These are phyloP conservation scores for Claviceps sp. DNA, from an alignment of 2,329 filamentous ascomycete genomes.

Conservation along the genomic window DNA sequence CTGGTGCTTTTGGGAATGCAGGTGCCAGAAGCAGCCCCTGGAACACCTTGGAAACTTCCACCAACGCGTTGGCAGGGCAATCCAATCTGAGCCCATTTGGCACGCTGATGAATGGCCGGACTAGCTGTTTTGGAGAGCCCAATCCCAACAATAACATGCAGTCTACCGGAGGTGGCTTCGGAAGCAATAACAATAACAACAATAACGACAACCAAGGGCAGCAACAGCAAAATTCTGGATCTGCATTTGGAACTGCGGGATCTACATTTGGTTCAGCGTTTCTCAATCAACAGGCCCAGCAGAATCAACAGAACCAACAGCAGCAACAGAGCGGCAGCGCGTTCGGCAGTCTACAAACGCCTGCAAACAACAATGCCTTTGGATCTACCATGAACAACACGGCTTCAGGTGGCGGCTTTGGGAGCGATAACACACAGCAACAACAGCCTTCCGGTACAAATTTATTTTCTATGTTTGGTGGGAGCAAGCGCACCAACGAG, in stretches of 20 bases:
- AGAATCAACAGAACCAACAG: constrained; percentile 14
- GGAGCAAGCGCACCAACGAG: constrained; percentile 20
- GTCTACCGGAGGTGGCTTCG: constrained; percentile 11
- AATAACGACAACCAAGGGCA: constrained; percentile 17
- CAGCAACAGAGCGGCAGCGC: constrained; percentile 24
- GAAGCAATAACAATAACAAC: constrained; percentile 13
- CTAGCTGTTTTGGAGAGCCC: constrained; percentile 27
- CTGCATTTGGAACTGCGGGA: constrained; percentile 9
- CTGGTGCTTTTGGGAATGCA: constrained; percentile 29
- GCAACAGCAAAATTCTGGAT: constrained; percentile 12
- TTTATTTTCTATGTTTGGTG: constrained; percentile 21
- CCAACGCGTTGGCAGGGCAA: constrained; percentile 12
- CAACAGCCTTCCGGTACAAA: constrained; percentile 16
- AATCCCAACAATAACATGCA: constrained; percentile 13
- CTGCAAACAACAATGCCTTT: constrained; percentile 19
- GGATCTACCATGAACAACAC: constrained; percentile 19
- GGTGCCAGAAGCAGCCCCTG: constrained; percentile 22
- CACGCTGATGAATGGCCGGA: constrained; percentile 12
- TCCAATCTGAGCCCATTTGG: constrained; percentile 23
- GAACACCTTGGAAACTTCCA: constrained; percentile 31
- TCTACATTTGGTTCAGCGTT: constrained; percentile 21
- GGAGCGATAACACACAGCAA: constrained; percentile 28
- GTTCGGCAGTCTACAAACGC: constrained; percentile 32
- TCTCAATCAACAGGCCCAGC: constrained; percentile 18
- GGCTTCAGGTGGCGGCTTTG: constrained; percentile 29